Evolutionary conservation across 805 yeast species (phyloP).

Genomic region (Saccharomyces jurei): DNA sequence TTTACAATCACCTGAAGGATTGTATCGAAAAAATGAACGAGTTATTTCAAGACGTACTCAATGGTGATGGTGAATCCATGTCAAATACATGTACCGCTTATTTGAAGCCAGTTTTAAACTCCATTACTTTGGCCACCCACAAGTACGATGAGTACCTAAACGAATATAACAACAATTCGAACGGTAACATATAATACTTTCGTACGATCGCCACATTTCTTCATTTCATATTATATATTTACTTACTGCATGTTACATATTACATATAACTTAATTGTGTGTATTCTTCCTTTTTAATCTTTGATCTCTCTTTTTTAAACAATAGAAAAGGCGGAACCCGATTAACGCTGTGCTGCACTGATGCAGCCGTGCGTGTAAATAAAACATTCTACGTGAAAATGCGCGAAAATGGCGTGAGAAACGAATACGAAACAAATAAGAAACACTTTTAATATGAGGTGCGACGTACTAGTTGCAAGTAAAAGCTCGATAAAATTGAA

Average conservation of each 20-base stretch:
- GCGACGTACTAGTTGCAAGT: too few species aligned
- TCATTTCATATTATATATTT: neutral
- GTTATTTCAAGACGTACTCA: conserved; percentile 23
- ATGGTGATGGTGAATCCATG: conserved; percentile 24
- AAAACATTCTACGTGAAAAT: neutral
- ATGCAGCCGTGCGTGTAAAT: neutral
- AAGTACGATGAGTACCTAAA: conserved; percentile 33
- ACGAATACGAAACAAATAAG: neutral
- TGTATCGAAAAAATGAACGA: conserved; percentile 38
- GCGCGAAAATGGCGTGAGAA: neutral
- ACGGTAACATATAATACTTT: neutral
- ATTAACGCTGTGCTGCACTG: neutral
- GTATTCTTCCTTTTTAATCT: neutral
- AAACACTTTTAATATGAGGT: neutral
- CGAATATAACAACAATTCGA: neutral
- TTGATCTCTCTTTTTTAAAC: neutral
- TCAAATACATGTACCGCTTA: conserved; percentile 26
- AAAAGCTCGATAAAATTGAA: too few species aligned
- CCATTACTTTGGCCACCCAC: conserved; percentile 40
- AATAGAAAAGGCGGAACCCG: neutral
- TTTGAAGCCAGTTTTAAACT: conserved; percentile 38
- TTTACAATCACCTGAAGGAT: conserved; percentile 41
- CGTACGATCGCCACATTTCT: neutral
- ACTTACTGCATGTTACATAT: neutral
- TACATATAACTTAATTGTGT: neutral